Base-by-base conservation (phyloP, 371 early-diverging fungal species). In the Zychaea mexicana region DNA sequence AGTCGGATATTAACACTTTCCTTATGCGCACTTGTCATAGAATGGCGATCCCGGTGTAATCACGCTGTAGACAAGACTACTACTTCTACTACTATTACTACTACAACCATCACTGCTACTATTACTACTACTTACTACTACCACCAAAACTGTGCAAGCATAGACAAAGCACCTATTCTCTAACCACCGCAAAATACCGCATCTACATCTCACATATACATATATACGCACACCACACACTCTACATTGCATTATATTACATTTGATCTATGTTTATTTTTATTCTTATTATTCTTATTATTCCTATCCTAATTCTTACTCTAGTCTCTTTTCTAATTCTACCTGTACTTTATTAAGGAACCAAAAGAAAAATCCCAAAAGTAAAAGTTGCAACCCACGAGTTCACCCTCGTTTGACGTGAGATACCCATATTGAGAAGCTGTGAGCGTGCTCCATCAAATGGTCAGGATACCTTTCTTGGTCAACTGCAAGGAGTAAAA, bases 11-110 rank as follows among this genome's bases (percentile, higher is more conserved):
- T 26, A 30, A 30, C 24, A n/a, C 52, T 19, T 36, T 28, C 42
- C 21, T 28, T 38, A 10, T 17, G 6, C n/a, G n/a, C 19, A 26
- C 52, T 55, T 60, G 22, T 27, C 38, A 38, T 71, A 66, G 66
- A 66, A 66, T 24, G 66, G 66, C 15, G 66, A 66, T 36, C 66
- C 66, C 24, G 36, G 36, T 19, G 66, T 66, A 26, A 45, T 54
- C 38, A 60, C 61, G 4, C 57, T 66, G 10, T 66, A 66, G 60
- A 63, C 30, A 42, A 42, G n/a, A 42, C n/a, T n/a, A n/a, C n/a
- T n/a, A n/a, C n/a, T n/a, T n/a, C n/a, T n/a, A n/a, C n/a, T n/a
- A n/a, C n/a, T n/a, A n/a, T n/a, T n/a, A n/a, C n/a, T n/a, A n/a
- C n/a, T n/a, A n/a, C n/a, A n/a, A n/a, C n/a, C n/a, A n/a, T n/a